Conservation (phyloP, 2,329 filamentous ascomycete genomes). For the Penicillium sp. region DNA sequence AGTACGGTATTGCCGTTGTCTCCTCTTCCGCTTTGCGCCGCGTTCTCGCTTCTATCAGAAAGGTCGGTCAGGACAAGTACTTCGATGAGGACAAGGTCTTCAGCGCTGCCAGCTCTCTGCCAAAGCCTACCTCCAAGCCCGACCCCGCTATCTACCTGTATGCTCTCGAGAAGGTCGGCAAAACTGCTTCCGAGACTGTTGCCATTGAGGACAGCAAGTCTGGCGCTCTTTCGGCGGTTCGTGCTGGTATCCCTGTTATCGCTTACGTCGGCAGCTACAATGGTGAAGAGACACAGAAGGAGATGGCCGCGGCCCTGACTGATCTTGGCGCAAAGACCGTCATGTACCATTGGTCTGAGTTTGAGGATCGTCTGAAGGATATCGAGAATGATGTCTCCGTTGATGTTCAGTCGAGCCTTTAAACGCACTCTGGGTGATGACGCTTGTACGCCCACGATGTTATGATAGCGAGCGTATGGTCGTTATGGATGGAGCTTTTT, state of each 20-base stretch:
- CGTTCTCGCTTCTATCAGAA: conserved; percentile 74
- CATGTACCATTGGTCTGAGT: conserved; percentile 54
- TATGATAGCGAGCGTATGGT: conserved; percentile 36
- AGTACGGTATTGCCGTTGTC: conserved; percentile 77
- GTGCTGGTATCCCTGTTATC: conserved; percentile 76
- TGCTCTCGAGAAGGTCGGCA: conserved; percentile 71
- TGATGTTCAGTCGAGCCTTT: conserved; percentile 22
- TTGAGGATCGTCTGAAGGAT: conserved; percentile 43
- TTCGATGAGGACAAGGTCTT: conserved; percentile 75
- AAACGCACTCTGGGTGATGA: conserved; percentile 1
- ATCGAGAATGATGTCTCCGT: conserved; percentile 36
- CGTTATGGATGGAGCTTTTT: conserved; percentile 23
- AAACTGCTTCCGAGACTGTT: conserved; percentile 68
- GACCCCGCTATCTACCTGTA: conserved; percentile 85
- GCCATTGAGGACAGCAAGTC: conserved; percentile 89
- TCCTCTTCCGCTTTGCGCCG: conserved; percentile 76
- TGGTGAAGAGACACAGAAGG: conserved; percentile 57
- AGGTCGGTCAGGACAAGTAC: conserved; percentile 76
- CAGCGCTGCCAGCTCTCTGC: conserved; percentile 76
- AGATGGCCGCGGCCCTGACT: conserved; percentile 63
- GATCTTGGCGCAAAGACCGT: conserved; percentile 64
- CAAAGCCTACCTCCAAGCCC: conserved; percentile 82
- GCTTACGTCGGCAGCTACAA: conserved; percentile 82
- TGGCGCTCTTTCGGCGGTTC: conserved; percentile 72
- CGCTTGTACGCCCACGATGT: conserved; percentile 26